Base-by-base conservation (phyloP, 2,329 filamentous ascomycete genomes). In the Botrytis deweyae region DNA sequence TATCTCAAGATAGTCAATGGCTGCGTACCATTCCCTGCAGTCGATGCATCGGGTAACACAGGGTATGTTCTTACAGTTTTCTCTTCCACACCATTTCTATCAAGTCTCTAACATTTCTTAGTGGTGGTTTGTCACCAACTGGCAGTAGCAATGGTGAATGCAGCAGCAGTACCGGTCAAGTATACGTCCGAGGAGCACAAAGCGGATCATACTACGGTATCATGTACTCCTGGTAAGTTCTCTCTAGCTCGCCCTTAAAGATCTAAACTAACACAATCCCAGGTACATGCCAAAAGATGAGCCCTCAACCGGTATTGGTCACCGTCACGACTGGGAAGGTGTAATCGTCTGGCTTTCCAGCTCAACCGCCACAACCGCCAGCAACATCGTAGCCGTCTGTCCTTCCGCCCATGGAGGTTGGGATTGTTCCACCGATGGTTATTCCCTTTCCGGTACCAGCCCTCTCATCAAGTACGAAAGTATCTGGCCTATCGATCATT, bases 21-120 rank as follows among this genome's bases (percentile, higher is more conserved):
- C 64, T 91, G 89, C 75, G 88, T 90, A 14, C 88, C 89, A 0
- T 91, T 89, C 78, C 88, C 89, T 0, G 89, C 86, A 1, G 89
- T 91, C 1, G 87, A 91, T 75, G 84, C 84, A 0, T 80, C 82
- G 0, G 89, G 89, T 3, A 84, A 91, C 76, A 90, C 87, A 25
- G 83, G 85, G 88, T 90, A 80, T 74, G 83, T 77, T 22, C 14
- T 20, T 22, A 40, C 4, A n/a, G 38, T 25, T 58, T 38, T 12
- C n/a, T 44, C 20, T 25, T 20, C 16, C 20, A 18, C 22, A 38
- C 33, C n/a, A 58, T 73, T 22, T 9, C n/a, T 68, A 38, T 44
- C 16, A 29, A 46, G 3, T 44, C 22, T 62, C 68, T 72, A 67
- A 76, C 8, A 38, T 49, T 2, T 61, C 36, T 64, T 36, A 80